phyloP scores from a whole-genome alignment of 306 rosid genomes.

The Gillenia trifoliata region DNA sequence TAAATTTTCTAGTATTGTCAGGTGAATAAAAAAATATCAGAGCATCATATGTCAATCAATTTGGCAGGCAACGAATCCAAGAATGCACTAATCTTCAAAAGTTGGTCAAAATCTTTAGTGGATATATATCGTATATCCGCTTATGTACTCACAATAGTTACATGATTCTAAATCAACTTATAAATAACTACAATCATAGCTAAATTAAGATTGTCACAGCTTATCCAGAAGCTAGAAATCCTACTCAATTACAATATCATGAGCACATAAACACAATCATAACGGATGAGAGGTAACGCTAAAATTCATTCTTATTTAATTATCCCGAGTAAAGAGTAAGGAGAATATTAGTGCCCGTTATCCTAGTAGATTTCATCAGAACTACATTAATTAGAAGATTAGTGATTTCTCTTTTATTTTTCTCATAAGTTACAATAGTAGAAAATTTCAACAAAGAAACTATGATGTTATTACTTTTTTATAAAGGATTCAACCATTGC shows the following conservation, averaged over 20 bases:
- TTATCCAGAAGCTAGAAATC: not conserved
- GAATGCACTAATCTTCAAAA: too few species aligned
- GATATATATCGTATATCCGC: not conserved
- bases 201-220: not conserved
- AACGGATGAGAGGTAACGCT: not conserved
- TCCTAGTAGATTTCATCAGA: not conserved
- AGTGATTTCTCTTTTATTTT: not conserved
- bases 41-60: not conserved
- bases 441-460: constrained; percentile 8
- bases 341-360: not conserved
- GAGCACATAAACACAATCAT: not conserved
- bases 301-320: too few species aligned
- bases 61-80: not conserved
- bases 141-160: not conserved
- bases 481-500: constrained; percentile 85
- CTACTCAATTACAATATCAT: constrained; percentile 1
- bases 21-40: not conserved
- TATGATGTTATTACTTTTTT: constrained; percentile 47
- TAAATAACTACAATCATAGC: not conserved
- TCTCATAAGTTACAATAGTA: not conserved
- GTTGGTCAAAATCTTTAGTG: not conserved
- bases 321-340: not conserved
- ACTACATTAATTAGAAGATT: not conserved
- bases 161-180: not conserved
- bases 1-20: not conserved